phyloP scores from a whole-genome alignment of 2,329 filamentous ascomycete species.

The Aspergillus calidoustus region DNA sequence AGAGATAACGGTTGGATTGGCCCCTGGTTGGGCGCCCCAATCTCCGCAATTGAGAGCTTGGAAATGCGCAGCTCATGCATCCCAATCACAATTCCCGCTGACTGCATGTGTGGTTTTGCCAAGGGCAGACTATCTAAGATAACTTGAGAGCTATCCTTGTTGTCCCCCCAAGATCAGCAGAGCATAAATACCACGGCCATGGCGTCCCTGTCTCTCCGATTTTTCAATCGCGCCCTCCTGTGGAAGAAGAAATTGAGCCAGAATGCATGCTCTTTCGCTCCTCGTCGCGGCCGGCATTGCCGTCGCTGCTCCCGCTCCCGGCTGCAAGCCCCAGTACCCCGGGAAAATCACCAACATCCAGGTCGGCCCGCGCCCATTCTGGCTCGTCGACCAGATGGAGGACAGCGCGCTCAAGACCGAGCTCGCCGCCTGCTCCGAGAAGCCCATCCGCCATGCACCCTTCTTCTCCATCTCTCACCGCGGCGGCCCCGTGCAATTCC shows the following conservation, averaged over 20 bases:
- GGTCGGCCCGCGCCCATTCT: constrained; percentile 27
- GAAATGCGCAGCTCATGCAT: constrained; percentile 5
- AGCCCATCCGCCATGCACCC: constrained; percentile 21
- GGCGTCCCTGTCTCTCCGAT: background rate
- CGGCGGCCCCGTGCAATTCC: constrained; percentile 25
- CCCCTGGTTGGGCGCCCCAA: constrained; percentile 1
- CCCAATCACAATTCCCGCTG: constrained; percentile 12
- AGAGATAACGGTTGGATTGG: constrained; percentile 13
- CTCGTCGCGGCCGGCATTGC: constrained; percentile 18
- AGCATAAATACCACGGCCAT: constrained; percentile 14
- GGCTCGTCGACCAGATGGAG: constrained; percentile 26
- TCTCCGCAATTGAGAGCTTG: constrained; percentile 1
- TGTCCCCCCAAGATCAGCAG: background rate
- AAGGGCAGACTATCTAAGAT: constrained; percentile 6
- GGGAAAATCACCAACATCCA: constrained; percentile 24
- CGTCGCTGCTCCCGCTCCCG: constrained; percentile 20
- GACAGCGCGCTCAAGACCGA: constrained; percentile 24
- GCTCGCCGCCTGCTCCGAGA: constrained; percentile 23
- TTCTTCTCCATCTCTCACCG: constrained; percentile 27
- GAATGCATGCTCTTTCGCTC: constrained; percentile 21
- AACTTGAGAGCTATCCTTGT: background rate
- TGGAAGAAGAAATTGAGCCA: background rate
- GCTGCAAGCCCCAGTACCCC: constrained; percentile 1
- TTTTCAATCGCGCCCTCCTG: background rate
- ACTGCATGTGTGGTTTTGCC: constrained; percentile 14